These are phyloP conservation scores for Russula brevipes DNA, from an alignment of 768 basidiomycete genomes.

Conservation along the genomic window DNA sequence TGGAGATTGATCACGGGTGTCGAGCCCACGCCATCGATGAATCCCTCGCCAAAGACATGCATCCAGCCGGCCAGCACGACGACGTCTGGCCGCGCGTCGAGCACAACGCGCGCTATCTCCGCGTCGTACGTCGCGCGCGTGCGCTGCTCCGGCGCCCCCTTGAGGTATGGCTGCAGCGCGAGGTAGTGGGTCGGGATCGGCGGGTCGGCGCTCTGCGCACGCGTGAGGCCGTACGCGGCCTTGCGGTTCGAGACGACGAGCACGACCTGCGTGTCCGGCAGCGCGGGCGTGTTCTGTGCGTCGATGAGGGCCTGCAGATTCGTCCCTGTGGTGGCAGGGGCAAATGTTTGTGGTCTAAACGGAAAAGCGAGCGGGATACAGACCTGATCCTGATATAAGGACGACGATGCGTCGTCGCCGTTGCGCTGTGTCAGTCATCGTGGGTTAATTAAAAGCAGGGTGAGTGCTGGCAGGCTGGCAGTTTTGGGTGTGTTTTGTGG, in stretches of 20 bases:
- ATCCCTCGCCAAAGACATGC: slow-evolving; percentile 85
- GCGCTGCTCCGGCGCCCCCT: slow-evolving; percentile 60
- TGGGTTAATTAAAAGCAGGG: background rate
- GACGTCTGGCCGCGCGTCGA: slow-evolving; percentile 65
- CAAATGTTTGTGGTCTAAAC: background rate
- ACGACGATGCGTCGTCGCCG: slow-evolving; percentile 31
- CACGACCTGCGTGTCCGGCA: slow-evolving; percentile 65
- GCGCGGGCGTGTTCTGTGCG: slow-evolving; percentile 66
- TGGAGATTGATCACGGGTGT: slow-evolving; percentile 95
- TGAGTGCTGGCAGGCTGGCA: no score
- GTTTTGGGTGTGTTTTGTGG: no score
- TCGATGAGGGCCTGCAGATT: slow-evolving; percentile 97
- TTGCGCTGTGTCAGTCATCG: slow-evolving; percentile 5
- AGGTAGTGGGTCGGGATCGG: slow-evolving; percentile 80
- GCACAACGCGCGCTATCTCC: slow-evolving; percentile 67
- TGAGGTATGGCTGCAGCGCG: slow-evolving; percentile 79
- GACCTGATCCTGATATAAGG: slow-evolving; percentile 65
- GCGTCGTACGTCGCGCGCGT: slow-evolving; percentile 82
- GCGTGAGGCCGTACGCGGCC: slow-evolving; percentile 79
- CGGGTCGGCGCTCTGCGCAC: slow-evolving; percentile 66
- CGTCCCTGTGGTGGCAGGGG: slow-evolving; percentile 50
- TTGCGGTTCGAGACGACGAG: slow-evolving; percentile 91
- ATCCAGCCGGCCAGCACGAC: slow-evolving; percentile 98
- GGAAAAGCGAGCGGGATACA: background rate
- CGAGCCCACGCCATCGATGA: slow-evolving; percentile 61